phyloP scores from a whole-genome alignment of 345 rosid genomes.

The Balakata baccata region DNA sequence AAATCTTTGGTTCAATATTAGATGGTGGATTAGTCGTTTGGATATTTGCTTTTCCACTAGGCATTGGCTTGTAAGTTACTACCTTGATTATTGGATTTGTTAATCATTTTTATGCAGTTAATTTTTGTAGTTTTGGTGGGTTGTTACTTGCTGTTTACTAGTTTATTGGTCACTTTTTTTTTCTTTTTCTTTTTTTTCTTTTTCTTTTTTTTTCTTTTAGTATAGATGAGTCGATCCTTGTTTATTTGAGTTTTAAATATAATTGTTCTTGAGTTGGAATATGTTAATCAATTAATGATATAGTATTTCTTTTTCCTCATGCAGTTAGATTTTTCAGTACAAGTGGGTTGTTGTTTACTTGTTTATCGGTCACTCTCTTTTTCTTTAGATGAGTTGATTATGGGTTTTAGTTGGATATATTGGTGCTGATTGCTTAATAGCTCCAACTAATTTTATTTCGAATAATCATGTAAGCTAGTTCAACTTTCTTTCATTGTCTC shows the following conservation, averaged over 20 bases:
- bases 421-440: background rate
- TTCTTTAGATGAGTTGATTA: background rate
- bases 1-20: slow-evolving; percentile 60
- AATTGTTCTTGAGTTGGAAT: background rate
- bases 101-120: no score
- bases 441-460: background rate
- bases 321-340: no score
- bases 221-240: background rate
- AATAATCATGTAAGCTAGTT: background rate
- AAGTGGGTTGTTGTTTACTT: background rate
- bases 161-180: background rate
- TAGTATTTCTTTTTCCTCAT: background rate
- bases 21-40: slow-evolving; percentile 93
- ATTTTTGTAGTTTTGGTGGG: no score
- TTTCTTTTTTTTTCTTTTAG: no score
- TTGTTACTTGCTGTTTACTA: no score
- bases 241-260: background rate
- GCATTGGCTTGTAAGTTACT: slow-evolving; percentile 80
- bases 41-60: slow-evolving; percentile 87
- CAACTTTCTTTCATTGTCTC: no score
- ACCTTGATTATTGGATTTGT: background rate
- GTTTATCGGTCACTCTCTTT: background rate
- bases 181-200: no score
- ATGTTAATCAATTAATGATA: background rate
- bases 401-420: background rate